Conservation (phyloP, 768 basidiomycete species). For the Trametes gibbosa region DNA sequence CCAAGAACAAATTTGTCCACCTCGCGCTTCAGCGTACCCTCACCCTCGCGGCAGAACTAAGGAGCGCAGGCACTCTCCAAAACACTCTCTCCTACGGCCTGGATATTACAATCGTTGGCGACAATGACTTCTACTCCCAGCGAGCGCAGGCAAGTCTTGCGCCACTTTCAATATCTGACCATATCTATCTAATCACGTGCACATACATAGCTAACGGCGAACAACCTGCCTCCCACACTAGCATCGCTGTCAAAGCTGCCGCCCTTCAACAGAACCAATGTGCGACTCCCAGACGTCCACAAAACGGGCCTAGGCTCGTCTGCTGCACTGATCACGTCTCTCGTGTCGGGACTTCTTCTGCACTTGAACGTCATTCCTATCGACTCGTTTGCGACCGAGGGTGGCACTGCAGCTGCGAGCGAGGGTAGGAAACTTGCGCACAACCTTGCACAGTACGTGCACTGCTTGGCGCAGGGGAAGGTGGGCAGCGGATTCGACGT, state of each 20-base stretch:
- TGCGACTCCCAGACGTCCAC: conserved; percentile 77
- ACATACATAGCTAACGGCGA: conserved; percentile 52
- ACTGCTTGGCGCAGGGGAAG: conserved; percentile 97
- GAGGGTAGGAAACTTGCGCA: conserved; percentile 69
- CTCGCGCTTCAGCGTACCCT: conserved; percentile 82
- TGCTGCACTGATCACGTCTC: conserved; percentile 93
- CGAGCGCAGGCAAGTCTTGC: conserved; percentile 64
- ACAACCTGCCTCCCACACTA: conserved; percentile 60
- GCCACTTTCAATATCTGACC: not conserved
- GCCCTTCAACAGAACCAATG: conserved; percentile 72
- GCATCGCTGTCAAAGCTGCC: conserved; percentile 65
- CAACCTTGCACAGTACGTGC: conserved; percentile 91
- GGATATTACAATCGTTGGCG: conserved; percentile 81
- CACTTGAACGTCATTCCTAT: conserved; percentile 64
- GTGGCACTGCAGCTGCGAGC: conserved; percentile 25
- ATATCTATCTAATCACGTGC: conserved; percentile 5
- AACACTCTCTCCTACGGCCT: conserved; percentile 51
- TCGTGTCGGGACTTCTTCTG: conserved; percentile 81
- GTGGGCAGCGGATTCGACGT: conserved; percentile 98
- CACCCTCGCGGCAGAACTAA: conserved; percentile 60
- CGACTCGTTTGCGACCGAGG: conserved; percentile 41
- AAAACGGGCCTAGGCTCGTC: conserved; percentile 98
- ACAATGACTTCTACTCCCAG: conserved; percentile 99
- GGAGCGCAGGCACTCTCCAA: conserved; percentile 41
- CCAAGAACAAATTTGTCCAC: conserved; percentile 90